Evolutionary conservation across 2,329 filamentous ascomycete species (phyloP).

Genomic region (Pseudogymnoascus sp.): DNA sequence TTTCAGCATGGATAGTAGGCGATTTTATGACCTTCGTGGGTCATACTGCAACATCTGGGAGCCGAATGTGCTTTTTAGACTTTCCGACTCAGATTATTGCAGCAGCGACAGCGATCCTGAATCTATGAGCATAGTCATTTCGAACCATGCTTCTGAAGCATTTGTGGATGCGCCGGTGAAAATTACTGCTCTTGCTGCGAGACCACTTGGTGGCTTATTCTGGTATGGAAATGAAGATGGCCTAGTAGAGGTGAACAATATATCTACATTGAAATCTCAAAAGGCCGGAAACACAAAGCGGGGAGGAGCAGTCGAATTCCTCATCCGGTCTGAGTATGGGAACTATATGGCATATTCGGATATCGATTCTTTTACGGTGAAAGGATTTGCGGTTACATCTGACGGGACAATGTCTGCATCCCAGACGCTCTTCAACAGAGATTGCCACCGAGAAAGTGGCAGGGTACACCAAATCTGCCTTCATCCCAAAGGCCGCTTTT

Average conservation of each 20-base stretch:
- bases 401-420: background rate
- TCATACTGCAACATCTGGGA: constrained; percentile 22
- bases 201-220: background rate
- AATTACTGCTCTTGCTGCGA: constrained; percentile 11
- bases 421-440: background rate
- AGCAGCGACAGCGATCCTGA: background rate
- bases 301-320: background rate
- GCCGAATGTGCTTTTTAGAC: constrained; percentile 16
- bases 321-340: background rate
- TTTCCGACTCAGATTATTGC: constrained; percentile 13
- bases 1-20: constrained; percentile 18
- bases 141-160: constrained; percentile 4
- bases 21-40: constrained; percentile 19
- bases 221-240: constrained; percentile 11
- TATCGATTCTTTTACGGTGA: background rate
- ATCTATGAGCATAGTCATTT: background rate
- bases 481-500: background rate
- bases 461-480: background rate
- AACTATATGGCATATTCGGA: background rate
- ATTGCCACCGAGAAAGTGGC: background rate
- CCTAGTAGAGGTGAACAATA: background rate
- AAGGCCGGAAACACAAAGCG: background rate
- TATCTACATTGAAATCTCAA: background rate
- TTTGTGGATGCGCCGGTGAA: background rate
- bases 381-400: background rate